Percentiles rank a stretch among this genome's conserved stretches.
Evolutionary conservation across 352 stramenopile genomes (phyloP).

Genomic region (Phytophthora idaei): DNA sequence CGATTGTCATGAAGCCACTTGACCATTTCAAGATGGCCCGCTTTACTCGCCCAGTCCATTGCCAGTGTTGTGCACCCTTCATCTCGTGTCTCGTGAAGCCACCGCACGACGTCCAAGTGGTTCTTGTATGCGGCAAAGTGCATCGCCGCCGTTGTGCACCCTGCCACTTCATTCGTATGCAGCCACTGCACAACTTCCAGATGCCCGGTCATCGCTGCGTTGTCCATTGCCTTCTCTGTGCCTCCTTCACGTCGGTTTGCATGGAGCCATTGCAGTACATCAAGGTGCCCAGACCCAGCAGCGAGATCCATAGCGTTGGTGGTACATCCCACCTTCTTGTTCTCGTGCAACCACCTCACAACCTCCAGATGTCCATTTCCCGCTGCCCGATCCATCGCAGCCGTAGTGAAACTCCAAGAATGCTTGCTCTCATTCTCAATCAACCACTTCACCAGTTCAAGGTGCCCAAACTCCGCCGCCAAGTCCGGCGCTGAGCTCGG

Average conservation of each 20-base stretch:
- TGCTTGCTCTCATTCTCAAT: slow-evolving; percentile 1
- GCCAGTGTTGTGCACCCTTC: slow-evolving; percentile 9
- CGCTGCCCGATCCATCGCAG: slow-evolving; percentile 11
- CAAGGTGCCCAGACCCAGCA: neutral
- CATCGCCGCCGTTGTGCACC: neutral
- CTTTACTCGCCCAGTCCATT: slow-evolving; percentile 15
- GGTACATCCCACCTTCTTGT: slow-evolving; percentile 1
- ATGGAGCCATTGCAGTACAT: slow-evolving; percentile 4
- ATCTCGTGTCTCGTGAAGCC: slow-evolving; percentile 9
- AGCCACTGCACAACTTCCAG: slow-evolving; percentile 12
- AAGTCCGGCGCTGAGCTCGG: neutral
- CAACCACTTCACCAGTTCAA: slow-evolving; percentile 5
- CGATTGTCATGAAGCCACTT: slow-evolving; percentile 19
- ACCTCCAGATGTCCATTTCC: slow-evolving; percentile 5
- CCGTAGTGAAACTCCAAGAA: neutral
- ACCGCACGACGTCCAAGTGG: slow-evolving; percentile 22
- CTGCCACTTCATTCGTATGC: slow-evolving; percentile 2
- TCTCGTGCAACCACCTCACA: slow-evolving; percentile 7
- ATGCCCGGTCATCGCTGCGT: slow-evolving; percentile 3
- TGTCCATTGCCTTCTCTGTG: slow-evolving; percentile 3
- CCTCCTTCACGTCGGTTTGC: slow-evolving; percentile 5
- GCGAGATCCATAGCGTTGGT: slow-evolving; percentile 10
- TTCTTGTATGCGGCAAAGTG: slow-evolving; percentile 11
- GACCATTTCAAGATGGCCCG: slow-evolving; percentile 14
- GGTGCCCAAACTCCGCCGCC: slow-evolving; percentile 2